Evolutionary conservation across 2,329 filamentous ascomycete genomes (phyloP).

Genomic region (Xylariales sp.): DNA sequence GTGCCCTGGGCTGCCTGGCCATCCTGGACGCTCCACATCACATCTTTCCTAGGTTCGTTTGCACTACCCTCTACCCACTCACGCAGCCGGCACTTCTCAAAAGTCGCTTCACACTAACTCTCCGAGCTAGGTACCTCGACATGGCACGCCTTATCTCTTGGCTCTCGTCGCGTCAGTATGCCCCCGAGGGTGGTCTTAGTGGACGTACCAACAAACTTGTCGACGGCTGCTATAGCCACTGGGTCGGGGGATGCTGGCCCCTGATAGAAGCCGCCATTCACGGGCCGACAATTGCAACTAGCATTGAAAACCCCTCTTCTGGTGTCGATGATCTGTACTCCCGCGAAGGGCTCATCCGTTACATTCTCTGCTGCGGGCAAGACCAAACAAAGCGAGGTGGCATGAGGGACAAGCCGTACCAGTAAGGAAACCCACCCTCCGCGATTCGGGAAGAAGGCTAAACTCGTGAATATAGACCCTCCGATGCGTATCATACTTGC

Average conservation of each 20-base stretch:
- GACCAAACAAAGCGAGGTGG: conserved; percentile 77
- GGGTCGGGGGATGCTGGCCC: conserved; percentile 96
- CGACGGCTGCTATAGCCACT: conserved; percentile 98
- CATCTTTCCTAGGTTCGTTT: conserved; percentile 75
- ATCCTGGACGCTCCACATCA: conserved; percentile 83
- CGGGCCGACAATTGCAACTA: conserved; percentile 54
- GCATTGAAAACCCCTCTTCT: conserved; percentile 38
- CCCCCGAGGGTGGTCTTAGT: conserved; percentile 91
- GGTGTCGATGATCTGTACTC: conserved; percentile 67
- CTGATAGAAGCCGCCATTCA: conserved; percentile 83
- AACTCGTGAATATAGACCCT: conserved; percentile 61
- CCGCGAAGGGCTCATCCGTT: conserved; percentile 85
- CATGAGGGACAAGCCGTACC: conserved; percentile 91
- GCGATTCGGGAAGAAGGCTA: conserved; percentile 26
- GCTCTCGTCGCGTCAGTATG: conserved; percentile 89
- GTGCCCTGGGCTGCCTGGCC: conserved; percentile 87
- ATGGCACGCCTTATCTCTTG: conserved; percentile 82
- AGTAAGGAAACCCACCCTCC: conserved; percentile 65
- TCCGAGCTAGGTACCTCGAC: conserved; percentile 74
- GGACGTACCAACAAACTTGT: conserved; percentile 98
- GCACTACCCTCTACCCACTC: conserved; percentile 47
- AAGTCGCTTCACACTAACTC: conserved; percentile 40
- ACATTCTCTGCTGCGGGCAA: conserved; percentile 91
- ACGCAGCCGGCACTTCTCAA: conserved; percentile 52
- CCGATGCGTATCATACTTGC: conserved; percentile 92